These are phyloP conservation scores for Boletus semigastroideus DNA, from an alignment of 1,284 basidiomycete species.

Conservation along the genomic window DNA sequence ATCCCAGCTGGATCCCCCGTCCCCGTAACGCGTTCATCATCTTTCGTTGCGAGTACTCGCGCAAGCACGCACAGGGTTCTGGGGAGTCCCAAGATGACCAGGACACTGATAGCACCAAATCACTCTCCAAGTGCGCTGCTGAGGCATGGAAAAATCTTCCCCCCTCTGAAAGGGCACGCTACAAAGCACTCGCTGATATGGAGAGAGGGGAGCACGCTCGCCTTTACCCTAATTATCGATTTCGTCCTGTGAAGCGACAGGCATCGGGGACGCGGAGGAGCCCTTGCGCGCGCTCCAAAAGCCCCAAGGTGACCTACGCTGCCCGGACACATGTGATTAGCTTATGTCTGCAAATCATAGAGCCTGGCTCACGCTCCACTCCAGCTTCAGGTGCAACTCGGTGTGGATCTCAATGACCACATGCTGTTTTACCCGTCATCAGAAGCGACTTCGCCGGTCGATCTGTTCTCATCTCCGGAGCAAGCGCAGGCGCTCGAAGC, in stretches of 20 bases:
- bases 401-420: conserved; percentile 3
- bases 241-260: conserved; percentile 50
- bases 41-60: conserved; percentile 75
- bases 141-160: conserved; percentile 59
- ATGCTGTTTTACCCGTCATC: conserved; percentile 4
- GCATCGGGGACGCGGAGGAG: conserved; percentile 27
- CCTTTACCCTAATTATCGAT: conserved; percentile 59
- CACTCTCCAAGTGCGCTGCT: conserved; percentile 61
- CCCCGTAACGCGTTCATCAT: conserved; percentile 89
- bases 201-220: conserved; percentile 55
- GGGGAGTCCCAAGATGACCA: conserved; percentile 23
- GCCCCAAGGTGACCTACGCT: background rate
- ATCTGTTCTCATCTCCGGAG: conserved; percentile 12
- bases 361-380: background rate
- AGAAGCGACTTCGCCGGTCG: background rate
- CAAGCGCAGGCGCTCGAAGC: conserved; percentile 30
- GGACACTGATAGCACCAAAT: conserved; percentile 34
- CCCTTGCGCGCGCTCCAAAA: conserved; percentile 17
- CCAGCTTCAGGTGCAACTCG: background rate
- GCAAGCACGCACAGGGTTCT: conserved; percentile 31
- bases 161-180: conserved; percentile 45
- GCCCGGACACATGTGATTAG: conserved; percentile 14
- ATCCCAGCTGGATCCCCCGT: conserved; percentile 73
- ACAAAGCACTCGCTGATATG: conserved; percentile 47
- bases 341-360: background rate